Conservation (phyloP, 2,329 filamentous ascomycete species). For the Xylaria hypoxylon region DNA sequence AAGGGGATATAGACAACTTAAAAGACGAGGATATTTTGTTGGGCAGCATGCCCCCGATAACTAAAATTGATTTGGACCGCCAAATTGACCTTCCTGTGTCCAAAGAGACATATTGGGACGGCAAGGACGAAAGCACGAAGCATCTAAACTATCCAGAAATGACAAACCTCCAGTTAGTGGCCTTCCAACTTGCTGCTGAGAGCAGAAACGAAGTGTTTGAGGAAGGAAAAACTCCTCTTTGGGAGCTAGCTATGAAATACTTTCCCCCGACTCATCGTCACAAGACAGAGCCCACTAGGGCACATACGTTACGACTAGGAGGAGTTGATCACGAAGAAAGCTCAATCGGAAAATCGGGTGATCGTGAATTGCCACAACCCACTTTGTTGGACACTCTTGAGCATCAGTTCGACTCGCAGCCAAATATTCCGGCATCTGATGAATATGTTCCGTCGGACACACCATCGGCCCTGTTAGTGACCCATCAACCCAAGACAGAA, state of each 20-base stretch:
- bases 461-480: constrained; percentile 52
- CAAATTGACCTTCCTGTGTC: constrained; percentile 68
- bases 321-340: constrained; percentile 44
- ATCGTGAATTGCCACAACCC: constrained; percentile 45
- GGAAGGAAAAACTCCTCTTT: constrained; percentile 63
- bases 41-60: constrained; percentile 62
- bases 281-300: constrained; percentile 37
- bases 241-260: constrained; percentile 68
- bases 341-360: constrained; percentile 45
- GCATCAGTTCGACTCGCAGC: constrained; percentile 49
- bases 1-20: constrained; percentile 55
- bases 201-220: constrained; percentile 65
- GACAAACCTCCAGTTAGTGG: constrained; percentile 68
- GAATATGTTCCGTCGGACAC: constrained; percentile 54
- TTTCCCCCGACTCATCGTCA: constrained; percentile 61
- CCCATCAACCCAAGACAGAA: constrained; percentile 54
- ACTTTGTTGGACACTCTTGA: constrained; percentile 43
- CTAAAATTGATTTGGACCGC: constrained; percentile 62
- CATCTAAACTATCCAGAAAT: constrained; percentile 73
- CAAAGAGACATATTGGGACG: constrained; percentile 69
- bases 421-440: constrained; percentile 54
- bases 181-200: constrained; percentile 65
- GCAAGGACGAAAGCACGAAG: constrained; percentile 65
- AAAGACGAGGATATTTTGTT: constrained; percentile 61
- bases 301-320: constrained; percentile 38